Evolutionary conservation across 805 yeast genomes (phyloP).

Genomic region (Candida mattraensis): DNA sequence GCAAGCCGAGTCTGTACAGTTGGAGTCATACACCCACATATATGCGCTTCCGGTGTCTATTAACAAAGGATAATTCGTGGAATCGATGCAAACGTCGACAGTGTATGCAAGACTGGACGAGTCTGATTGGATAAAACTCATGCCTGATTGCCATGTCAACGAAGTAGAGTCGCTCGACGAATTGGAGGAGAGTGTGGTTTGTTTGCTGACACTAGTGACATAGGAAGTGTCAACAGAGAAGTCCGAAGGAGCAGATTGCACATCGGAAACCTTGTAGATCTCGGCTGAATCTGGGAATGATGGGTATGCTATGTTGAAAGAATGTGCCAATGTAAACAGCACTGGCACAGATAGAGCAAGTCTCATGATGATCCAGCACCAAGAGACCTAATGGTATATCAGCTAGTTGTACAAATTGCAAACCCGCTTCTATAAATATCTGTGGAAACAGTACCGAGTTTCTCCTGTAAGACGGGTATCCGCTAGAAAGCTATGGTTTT

Average conservation of each 20-base stretch:
- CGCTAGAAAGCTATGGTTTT: too few relatives aligned
- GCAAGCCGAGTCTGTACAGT: slow-evolving; percentile 50
- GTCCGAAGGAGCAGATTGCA: slow-evolving; percentile 9
- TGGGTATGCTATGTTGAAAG: slow-evolving; percentile 8
- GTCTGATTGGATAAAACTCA: slow-evolving; percentile 28
- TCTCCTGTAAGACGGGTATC: too few relatives aligned
- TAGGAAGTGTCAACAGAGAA: slow-evolving; percentile 1
- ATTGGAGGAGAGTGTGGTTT: slow-evolving; percentile 8
- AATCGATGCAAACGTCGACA: slow-evolving; percentile 39
- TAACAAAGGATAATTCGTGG: slow-evolving; percentile 48
- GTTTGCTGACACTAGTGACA: slow-evolving; percentile 3
- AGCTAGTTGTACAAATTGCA: too few relatives aligned
- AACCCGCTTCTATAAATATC: too few relatives aligned
- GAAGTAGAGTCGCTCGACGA: slow-evolving; percentile 3
- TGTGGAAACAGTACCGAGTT: too few relatives aligned
- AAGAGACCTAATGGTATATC: too few relatives aligned
- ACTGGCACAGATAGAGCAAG: slow-evolving; percentile 2
- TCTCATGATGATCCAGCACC: too few relatives aligned
- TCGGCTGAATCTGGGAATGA: slow-evolving; percentile 13
- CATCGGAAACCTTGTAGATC: slow-evolving; percentile 20
- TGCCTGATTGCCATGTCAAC: slow-evolving; percentile 20
- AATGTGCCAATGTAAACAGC: slow-evolving; percentile 3
- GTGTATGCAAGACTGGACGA: slow-evolving; percentile 36
- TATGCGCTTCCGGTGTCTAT: slow-evolving; percentile 68
- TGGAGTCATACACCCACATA: slow-evolving; percentile 58